Evolutionary conservation across 345 rosid species (phyloP), one percentile per base, ranked within the genome.

Genomic region (Cochlearia excelsa): DNA sequence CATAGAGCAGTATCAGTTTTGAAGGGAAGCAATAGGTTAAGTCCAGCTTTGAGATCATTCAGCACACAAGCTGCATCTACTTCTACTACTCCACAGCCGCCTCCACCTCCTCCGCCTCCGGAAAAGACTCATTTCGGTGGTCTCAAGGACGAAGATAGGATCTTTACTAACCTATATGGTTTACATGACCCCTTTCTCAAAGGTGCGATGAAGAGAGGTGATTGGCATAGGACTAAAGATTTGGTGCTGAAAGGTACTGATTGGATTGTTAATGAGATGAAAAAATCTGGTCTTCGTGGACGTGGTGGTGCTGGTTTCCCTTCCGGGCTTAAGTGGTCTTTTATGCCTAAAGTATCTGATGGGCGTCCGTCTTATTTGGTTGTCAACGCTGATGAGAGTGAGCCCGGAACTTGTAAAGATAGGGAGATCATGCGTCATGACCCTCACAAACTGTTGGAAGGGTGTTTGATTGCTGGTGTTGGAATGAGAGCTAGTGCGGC

Each of bases 261-360:
- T 78, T 90, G 97, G 99, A 94, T 94, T 68, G 96, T 94, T 6
- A 84, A 72, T 64, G 99, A 94, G 67, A 73, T 90, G 56, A 94
- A 87, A 80, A 87, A 85, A 59, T 94, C 99, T 56, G 97, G 99
- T 44, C 92, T 90, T 38, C 92, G 96, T 57, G 97, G 97, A 26
- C 97, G 96, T 52, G 96, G 97, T 73, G 99, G 99, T 75, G 99
- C 96, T 63, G 96, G 97, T 72, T 94, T 92, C 72, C 92, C 96
- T 27, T 85, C 99, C 28, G 99, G 96, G 28, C 97, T 94, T 8
- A 94, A 94, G 69, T 87, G 97, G 99, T 90, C 99, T 6, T 94
- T 94, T 72, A 90, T 94, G 97, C 96, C 97, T n/a, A 87, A 87
- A 73, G 85, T 79, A 33, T 90, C 97, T 48, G 99, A 90, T 72